A percentile compares a stretch with the other conserved stretches of the same genome.
phyloP scores from a whole-genome alignment of 2,329 filamentous ascomycete genomes.

The Alternaria burnsii region DNA sequence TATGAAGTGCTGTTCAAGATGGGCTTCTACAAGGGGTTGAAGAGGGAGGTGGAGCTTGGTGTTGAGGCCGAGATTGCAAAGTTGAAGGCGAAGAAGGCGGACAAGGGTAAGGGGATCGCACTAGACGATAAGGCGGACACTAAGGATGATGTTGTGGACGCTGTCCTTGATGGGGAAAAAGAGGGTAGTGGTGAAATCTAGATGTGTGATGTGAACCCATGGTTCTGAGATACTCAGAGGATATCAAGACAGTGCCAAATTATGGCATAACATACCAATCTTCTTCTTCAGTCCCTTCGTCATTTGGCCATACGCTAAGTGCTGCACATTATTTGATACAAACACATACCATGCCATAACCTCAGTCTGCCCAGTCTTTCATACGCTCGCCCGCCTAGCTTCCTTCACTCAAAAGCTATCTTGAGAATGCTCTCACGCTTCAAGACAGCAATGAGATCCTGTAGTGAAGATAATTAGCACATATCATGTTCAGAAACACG shows the following conservation, averaged over 20 bases:
- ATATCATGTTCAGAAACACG: not conserved
- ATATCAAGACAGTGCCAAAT: not conserved
- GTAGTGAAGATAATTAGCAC: not conserved
- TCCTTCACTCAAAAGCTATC: slow-evolving; percentile 11
- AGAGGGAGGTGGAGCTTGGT: slow-evolving; percentile 53
- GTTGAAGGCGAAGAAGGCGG: slow-evolving; percentile 54
- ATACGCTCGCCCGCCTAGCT: too few relatives aligned
- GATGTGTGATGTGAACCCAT: too few relatives aligned
- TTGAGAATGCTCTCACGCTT: slow-evolving; percentile 14
- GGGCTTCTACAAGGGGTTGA: slow-evolving; percentile 74
- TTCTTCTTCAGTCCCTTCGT: not conserved
- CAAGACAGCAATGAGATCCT: slow-evolving; percentile 19
- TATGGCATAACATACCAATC: not conserved
- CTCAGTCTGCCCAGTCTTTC: not conserved
- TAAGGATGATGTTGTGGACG: not conserved
- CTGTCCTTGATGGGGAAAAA: not conserved
- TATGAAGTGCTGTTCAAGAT: slow-evolving; percentile 88
- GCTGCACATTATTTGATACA: not conserved
- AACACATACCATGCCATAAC: not conserved
- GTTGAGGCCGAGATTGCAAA: slow-evolving; percentile 58
- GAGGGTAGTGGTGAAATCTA: not conserved
- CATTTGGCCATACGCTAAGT: too few relatives aligned
- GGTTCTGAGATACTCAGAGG: not conserved
- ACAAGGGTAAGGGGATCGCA: not conserved
- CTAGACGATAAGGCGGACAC: not conserved